phyloP scores from a whole-genome alignment of 192 early-diverging fungal species.

The Pilaira anomala region DNA sequence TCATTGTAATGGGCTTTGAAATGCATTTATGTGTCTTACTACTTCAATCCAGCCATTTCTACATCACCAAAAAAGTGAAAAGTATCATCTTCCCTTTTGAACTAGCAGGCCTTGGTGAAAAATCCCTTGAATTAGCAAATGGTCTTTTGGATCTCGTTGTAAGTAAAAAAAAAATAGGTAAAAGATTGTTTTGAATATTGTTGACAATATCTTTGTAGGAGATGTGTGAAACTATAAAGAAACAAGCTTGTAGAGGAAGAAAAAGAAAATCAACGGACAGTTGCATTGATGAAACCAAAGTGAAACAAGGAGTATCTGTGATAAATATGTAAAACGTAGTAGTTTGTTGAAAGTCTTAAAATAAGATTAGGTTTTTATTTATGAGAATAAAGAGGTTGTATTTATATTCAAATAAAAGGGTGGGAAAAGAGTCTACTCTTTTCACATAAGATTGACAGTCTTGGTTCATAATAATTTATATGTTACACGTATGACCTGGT shows the following conservation, averaged over 20 bases:
- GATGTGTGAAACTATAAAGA: slow-evolving; percentile 10
- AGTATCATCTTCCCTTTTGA: neutral
- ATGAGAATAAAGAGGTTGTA: no score
- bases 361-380: no score
- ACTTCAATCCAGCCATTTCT: neutral
- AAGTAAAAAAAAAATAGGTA: slow-evolving; percentile 10
- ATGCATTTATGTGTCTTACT: slow-evolving; percentile 11
- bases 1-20: slow-evolving; percentile 18
- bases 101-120: neutral
- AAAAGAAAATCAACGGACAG: slow-evolving; percentile 1
- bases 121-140: slow-evolving; percentile 12
- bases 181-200: slow-evolving; percentile 18
- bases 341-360: no score
- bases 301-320: slow-evolving; percentile 6
- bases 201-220: slow-evolving; percentile 11
- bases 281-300: slow-evolving; percentile 5
- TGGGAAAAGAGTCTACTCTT: no score
- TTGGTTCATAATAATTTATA: no score
- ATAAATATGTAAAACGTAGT: no score
- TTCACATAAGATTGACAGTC: no score
- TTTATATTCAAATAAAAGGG: no score
- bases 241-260: slow-evolving; percentile 6
- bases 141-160: slow-evolving; percentile 18
- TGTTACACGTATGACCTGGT: no score
- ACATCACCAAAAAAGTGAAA: slow-evolving; percentile 11